Percentiles rank a stretch among this genome's conserved stretches.
Conservation (phyloP, 108 stramenopile genomes). For the Cyclostephanos tholiformis region DNA sequence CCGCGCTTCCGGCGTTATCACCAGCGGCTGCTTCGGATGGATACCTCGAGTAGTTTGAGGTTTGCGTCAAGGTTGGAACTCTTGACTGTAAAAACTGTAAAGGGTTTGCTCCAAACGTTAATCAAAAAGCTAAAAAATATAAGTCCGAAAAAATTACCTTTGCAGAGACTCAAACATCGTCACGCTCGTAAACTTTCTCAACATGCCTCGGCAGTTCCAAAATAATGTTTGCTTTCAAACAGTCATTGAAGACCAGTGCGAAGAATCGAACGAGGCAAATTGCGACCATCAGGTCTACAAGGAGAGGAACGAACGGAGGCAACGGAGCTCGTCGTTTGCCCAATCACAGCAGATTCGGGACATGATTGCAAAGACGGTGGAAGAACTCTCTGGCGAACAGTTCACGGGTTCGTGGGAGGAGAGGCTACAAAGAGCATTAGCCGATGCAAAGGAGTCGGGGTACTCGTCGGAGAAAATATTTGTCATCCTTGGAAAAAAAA, state of each 20-base stretch:
- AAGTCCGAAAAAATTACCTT: no score
- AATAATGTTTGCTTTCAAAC: constrained; percentile 13
- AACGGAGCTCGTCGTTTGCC: constrained; percentile 26
- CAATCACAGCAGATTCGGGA: constrained; percentile 36
- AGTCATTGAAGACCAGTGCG: constrained; percentile 8
- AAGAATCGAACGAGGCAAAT: background rate
- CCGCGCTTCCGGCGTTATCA: background rate
- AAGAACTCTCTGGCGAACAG: constrained; percentile 21
- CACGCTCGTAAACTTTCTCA: background rate
- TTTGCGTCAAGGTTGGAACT: no score
- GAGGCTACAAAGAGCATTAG: constrained; percentile 28
- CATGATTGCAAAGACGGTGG: constrained; percentile 34
- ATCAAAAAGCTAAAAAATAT: no score
- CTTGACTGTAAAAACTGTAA: no score
- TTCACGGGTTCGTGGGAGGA: constrained; percentile 23
- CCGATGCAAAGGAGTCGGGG: constrained; percentile 46
- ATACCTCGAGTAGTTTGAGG: background rate
- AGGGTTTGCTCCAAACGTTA: no score
- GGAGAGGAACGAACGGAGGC: constrained; percentile 28
- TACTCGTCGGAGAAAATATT: constrained; percentile 33
- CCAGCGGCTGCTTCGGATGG: background rate
- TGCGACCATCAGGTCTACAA: constrained; percentile 18
- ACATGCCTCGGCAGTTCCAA: background rate
- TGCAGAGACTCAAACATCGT: no score
- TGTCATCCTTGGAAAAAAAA: constrained; percentile 21